Evolutionary conservation across 495 filamentous ascomycete genomes (phyloP).

Genomic region (Penicillium silybi): DNA sequence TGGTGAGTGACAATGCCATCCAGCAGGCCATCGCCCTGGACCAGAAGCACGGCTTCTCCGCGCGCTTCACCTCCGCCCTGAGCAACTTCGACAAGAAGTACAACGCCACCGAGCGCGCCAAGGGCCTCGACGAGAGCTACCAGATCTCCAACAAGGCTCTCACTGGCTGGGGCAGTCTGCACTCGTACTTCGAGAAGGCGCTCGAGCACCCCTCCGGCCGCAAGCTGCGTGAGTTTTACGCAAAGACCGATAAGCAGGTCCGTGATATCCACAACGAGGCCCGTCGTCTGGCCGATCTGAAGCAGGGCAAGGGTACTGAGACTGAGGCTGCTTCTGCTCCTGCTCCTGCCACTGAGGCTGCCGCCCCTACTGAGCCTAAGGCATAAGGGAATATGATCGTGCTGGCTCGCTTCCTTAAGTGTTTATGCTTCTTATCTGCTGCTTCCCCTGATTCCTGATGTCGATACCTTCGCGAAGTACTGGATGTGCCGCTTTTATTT

Average conservation of each 20-base stretch:
- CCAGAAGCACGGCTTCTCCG: constrained; percentile 81
- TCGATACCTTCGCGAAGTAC: neutral
- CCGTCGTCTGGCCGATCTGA: constrained; percentile 77
- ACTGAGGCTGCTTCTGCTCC: constrained; percentile 20
- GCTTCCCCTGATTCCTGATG: neutral
- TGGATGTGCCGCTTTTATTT: constrained; percentile 2
- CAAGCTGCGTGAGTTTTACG: constrained; percentile 82
- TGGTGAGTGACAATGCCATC: constrained; percentile 77
- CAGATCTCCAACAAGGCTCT: constrained; percentile 64
- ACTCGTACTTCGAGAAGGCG: constrained; percentile 90
- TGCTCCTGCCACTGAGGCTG: constrained; percentile 14
- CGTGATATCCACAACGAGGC: constrained; percentile 91
- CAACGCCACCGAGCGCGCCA: constrained; percentile 74
- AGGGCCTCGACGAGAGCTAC: constrained; percentile 70
- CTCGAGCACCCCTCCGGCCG: constrained; percentile 78
- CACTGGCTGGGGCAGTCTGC: constrained; percentile 61
- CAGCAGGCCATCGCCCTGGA: constrained; percentile 84
- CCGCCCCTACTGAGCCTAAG: constrained; percentile 30
- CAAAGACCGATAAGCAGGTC: constrained; percentile 74
- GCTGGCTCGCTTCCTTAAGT: constrained; percentile 4
- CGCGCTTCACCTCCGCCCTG: constrained; percentile 69
- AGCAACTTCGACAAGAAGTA: constrained; percentile 74
- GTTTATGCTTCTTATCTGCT: constrained; percentile 4
- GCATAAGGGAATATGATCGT: constrained; percentile 16
- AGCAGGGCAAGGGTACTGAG: constrained; percentile 60